Percentiles rank a stretch among this genome's conserved stretches.
Conservation (phyloP, 805 yeast genomes). For the Yarrowia sp. region DNA sequence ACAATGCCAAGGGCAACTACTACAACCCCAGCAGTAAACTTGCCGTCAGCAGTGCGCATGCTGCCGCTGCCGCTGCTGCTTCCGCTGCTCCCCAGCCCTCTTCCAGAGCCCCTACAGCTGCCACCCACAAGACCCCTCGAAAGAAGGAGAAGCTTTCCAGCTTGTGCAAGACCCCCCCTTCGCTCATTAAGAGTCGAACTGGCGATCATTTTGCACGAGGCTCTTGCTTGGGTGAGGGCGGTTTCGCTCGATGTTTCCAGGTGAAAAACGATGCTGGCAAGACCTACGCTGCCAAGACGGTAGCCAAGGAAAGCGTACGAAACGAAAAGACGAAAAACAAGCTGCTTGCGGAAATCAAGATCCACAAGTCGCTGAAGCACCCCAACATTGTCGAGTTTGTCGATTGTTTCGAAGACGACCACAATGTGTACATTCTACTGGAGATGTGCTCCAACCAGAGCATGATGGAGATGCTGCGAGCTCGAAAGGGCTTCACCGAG, state of each 20-base stretch:
- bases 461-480: slow-evolving; percentile 83
- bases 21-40: background rate
- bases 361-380: slow-evolving; percentile 86
- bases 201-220: slow-evolving; percentile 93
- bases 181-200: slow-evolving; percentile 77
- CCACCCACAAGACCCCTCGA: slow-evolving; percentile 27
- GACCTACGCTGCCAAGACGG: slow-evolving; percentile 93
- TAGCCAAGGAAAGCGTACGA: slow-evolving; percentile 90
- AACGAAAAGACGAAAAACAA: slow-evolving; percentile 77
- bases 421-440: slow-evolving; percentile 84
- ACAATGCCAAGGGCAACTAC: background rate
- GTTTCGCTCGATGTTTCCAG: slow-evolving; percentile 97
- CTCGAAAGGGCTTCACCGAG: slow-evolving; percentile 79
- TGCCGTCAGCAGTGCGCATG: background rate
- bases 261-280: slow-evolving; percentile 87
- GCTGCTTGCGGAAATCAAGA: slow-evolving; percentile 88
- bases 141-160: slow-evolving; percentile 88
- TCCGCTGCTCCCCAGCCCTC: background rate
- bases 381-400: slow-evolving; percentile 86
- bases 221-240: slow-evolving; percentile 91
- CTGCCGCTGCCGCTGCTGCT: background rate
- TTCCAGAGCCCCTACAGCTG: background rate
- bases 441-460: slow-evolving; percentile 96
- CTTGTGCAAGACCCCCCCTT: slow-evolving; percentile 94
- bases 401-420: slow-evolving; percentile 96